Evolutionary conservation across 768 basidiomycete species (phyloP).

Genomic region (Trametopsis cervina): DNA sequence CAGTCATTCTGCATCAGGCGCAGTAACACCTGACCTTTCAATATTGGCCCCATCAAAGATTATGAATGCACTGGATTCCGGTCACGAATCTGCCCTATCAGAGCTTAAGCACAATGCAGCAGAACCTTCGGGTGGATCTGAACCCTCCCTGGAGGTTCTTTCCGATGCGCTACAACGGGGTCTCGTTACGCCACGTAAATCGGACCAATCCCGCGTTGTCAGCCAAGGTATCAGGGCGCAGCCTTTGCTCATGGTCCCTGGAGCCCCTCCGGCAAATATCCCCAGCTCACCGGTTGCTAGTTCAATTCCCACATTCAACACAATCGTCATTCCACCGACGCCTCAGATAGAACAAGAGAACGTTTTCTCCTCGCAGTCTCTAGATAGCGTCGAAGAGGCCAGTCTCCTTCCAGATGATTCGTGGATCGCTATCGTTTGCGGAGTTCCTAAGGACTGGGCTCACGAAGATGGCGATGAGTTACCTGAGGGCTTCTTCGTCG

Average conservation of each 20-base stretch:
- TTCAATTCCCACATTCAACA: slow-evolving; percentile 19
- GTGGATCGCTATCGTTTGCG: slow-evolving; percentile 80
- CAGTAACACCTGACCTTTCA: slow-evolving; percentile 7
- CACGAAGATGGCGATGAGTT: slow-evolving; percentile 31
- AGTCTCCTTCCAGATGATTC: slow-evolving; percentile 55
- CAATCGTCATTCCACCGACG: slow-evolving; percentile 29
- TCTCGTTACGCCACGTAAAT: background rate
- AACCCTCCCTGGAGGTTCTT: slow-evolving; percentile 13
- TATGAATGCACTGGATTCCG: slow-evolving; percentile 2
- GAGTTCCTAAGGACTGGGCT: slow-evolving; percentile 44
- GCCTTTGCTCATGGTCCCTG: slow-evolving; percentile 15
- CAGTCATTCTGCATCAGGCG: slow-evolving; percentile 2
- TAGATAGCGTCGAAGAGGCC: slow-evolving; percentile 11
- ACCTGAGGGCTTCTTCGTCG: slow-evolving; percentile 68
- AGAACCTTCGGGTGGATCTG: no score
- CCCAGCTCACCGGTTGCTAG: slow-evolving; percentile 17
- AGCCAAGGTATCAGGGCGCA: background rate
- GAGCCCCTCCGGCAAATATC: slow-evolving; percentile 19
- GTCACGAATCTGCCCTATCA: no score
- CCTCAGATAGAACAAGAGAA: slow-evolving; percentile 21
- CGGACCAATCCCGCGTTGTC: slow-evolving; percentile 7
- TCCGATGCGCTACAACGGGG: slow-evolving; percentile 13
- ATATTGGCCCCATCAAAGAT: slow-evolving; percentile 1
- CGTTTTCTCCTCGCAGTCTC: background rate
- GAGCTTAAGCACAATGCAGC: no score